Conservation (phyloP, 768 basidiomycete species). For the Wakefieldia striispora region DNA sequence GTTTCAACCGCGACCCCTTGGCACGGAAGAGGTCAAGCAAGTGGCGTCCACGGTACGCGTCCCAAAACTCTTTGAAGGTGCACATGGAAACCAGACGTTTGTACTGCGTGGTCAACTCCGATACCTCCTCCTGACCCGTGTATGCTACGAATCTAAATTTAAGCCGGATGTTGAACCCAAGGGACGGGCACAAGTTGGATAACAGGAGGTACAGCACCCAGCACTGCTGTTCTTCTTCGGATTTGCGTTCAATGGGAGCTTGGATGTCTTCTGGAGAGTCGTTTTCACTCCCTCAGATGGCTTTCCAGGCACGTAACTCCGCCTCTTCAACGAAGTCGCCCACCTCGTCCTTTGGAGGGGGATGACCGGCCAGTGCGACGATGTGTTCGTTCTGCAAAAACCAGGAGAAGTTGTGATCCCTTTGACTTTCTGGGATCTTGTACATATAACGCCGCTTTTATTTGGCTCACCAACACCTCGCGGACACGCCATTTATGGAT, state of each 20-base stretch:
- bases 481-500: conserved; percentile 33
- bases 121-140: conserved; percentile 8
- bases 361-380: conserved; percentile 15
- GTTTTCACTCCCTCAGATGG: conserved; percentile 5
- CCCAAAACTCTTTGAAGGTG: conserved; percentile 12
- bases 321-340: too few relatives aligned
- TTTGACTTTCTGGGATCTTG: conserved; percentile 16
- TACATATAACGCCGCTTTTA: conserved; percentile 30
- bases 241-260: neutral
- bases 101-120: neutral
- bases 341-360: too few relatives aligned
- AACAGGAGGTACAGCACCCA: conserved; percentile 2
- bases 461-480: conserved; percentile 35
- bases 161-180: conserved; percentile 8
- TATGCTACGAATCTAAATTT: conserved; percentile 21
- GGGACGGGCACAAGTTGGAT: neutral
- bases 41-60: neutral
- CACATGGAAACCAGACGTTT: conserved; percentile 3
- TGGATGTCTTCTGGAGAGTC: neutral
- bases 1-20: neutral
- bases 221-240: neutral
- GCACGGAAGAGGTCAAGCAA: conserved; percentile 6
- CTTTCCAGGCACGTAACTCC: conserved; percentile 3
- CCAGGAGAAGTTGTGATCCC: conserved; percentile 36
- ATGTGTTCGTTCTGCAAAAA: conserved; percentile 35